A percentile compares a stretch with the other conserved stretches of the same genome.
Conservation (phyloP, 2,329 filamentous ascomycete species). For the Leptodontidium sp. region DNA sequence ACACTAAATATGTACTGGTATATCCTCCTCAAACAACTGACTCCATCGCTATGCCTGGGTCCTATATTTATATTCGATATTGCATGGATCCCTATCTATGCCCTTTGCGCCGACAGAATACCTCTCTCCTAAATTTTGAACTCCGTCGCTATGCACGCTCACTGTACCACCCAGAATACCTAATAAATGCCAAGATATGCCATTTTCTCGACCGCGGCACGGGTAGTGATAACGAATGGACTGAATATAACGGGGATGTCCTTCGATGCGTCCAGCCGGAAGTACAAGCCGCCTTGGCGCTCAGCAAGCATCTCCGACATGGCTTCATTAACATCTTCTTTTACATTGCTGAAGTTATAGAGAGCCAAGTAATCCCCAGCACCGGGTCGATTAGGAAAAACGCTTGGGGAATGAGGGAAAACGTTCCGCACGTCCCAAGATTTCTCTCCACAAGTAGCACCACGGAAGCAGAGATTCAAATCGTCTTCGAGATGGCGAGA, state of each 20-base stretch:
- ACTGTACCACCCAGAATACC: too few species aligned
- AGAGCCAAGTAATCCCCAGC: background rate
- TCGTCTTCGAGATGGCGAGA: conserved; percentile 8
- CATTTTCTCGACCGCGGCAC: conserved; percentile 40
- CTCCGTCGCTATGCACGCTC: too few species aligned
- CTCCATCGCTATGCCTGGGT: too few species aligned
- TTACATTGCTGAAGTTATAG: conserved; percentile 36
- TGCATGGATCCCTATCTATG: too few species aligned
- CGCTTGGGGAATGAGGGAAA: background rate
- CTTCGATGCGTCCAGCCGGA: conserved; percentile 39
- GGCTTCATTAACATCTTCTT: conserved; percentile 48
- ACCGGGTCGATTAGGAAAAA: background rate
- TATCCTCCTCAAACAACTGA: too few species aligned
- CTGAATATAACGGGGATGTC: conserved; percentile 9
- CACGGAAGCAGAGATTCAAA: background rate
- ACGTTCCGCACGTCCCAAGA: background rate
- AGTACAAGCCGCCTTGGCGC: conserved; percentile 44
- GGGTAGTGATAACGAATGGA: conserved; percentile 21
- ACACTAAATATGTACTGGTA: too few species aligned
- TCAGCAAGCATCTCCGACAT: conserved; percentile 48
- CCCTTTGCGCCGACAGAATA: too few species aligned
- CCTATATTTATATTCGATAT: too few species aligned
- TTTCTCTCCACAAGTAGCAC: background rate
- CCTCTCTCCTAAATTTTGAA: too few species aligned
- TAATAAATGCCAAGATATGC: conserved; percentile 2